Conservation (phyloP, 768 basidiomycete species). For the Lentinus brumalis region DNA sequence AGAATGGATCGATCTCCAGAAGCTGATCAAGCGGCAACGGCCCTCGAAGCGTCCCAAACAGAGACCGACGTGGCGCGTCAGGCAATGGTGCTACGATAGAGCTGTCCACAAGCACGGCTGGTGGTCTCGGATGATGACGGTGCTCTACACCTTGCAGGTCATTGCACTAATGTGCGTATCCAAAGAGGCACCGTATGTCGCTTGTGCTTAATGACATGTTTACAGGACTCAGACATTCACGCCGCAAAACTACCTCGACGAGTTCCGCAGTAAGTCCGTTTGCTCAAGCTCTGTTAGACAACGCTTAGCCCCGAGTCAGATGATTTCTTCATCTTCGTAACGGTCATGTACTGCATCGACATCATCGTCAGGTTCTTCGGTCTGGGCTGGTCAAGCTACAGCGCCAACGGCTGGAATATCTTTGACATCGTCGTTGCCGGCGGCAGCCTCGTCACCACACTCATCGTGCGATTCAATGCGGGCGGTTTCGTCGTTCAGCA, state of each 20-base stretch:
- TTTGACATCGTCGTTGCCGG: conserved; percentile 82
- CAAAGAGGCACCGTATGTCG: background rate
- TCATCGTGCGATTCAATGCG: conserved; percentile 62
- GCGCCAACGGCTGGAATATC: conserved; percentile 91
- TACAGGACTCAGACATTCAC: conserved; percentile 80
- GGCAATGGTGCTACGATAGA: conserved; percentile 89
- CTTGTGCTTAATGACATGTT: conserved; percentile 5
- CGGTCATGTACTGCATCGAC: conserved; percentile 75
- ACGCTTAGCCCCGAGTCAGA: conserved; percentile 44
- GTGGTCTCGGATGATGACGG: conserved; percentile 84
- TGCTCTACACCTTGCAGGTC: conserved; percentile 80
- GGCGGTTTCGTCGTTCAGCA: conserved; percentile 58
- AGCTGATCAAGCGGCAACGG: conserved; percentile 81
- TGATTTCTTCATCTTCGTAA: conserved; percentile 73
- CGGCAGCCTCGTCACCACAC: conserved; percentile 83
- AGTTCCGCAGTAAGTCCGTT: conserved; percentile 57
- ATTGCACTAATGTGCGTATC: conserved; percentile 72
- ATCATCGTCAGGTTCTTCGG: conserved; percentile 78
- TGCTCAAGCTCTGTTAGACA: background rate
- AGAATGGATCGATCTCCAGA: conserved; percentile 93
- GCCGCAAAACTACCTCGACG: conserved; percentile 48
- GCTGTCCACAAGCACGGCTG: conserved; percentile 91
- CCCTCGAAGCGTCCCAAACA: conserved; percentile 80
- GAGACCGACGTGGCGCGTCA: conserved; percentile 54
- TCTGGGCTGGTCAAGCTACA: conserved; percentile 81